These are phyloP conservation scores for Adansonia grandidieri DNA, from an alignment of 441 rosid species.

Conservation along the genomic window DNA sequence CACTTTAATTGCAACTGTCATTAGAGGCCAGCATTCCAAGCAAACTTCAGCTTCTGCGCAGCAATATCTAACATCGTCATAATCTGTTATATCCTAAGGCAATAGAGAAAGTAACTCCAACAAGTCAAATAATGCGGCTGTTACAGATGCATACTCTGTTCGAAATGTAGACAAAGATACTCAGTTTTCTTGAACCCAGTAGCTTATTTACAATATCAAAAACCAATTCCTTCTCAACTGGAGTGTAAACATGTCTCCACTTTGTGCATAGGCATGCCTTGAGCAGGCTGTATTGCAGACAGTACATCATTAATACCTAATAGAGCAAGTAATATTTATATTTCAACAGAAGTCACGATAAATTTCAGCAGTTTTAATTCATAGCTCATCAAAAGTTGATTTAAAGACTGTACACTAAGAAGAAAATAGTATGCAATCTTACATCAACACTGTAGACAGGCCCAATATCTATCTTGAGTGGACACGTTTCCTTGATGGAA, in stretches of 20 bases:
- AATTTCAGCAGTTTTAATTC: background rate
- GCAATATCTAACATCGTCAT: constrained; percentile 87
- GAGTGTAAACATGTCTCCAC: constrained; percentile 73
- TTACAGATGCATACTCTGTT: background rate
- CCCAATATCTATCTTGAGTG: constrained; percentile 84
- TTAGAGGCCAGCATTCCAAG: constrained; percentile 88
- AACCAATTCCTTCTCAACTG: constrained; percentile 83
- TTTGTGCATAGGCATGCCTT: constrained; percentile 79
- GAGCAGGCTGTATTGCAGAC: constrained; percentile 60
- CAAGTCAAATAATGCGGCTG: constrained; percentile 33
- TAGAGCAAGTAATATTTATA: background rate
- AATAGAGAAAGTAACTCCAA: constrained; percentile 27
- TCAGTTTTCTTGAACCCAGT: constrained; percentile 1
- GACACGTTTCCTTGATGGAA: constrained; percentile 61
- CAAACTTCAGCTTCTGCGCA: constrained; percentile 95
- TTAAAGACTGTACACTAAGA: background rate
- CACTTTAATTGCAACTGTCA: constrained; percentile 94
- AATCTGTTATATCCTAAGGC: constrained; percentile 85
- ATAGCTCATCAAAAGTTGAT: background rate
- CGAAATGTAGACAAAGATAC: background rate
- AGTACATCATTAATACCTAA: background rate
- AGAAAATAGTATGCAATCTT: constrained; percentile 27
- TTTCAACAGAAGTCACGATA: background rate
- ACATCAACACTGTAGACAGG: constrained; percentile 85
- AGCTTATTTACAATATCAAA: constrained; percentile 91